Base-by-base conservation (phyloP, 2,329 filamentous ascomycete genomes). In the Colletotrichum sublineola region DNA sequence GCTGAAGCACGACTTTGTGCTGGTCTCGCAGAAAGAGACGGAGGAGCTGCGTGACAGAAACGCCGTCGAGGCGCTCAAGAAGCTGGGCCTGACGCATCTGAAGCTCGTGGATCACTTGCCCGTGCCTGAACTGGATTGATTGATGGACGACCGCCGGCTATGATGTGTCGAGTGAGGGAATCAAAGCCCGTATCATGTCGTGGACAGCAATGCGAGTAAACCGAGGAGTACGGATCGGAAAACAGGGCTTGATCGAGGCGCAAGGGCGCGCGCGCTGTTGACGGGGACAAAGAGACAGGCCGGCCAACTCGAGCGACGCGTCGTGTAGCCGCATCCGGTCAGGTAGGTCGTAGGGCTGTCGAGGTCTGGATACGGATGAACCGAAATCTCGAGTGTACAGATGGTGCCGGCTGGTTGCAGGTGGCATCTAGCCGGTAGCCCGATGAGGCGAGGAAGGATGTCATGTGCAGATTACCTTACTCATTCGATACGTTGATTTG, bases 51-150 rank as follows among this genome's bases (percentile, higher is more conserved):
- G 92, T 66, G 90, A 93, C 77, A 82, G 89, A 78, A 83, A 86
- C 42, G 92, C 93, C 1, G 84, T 87, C 75, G 86, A 91, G 75
- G 93, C 93, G 0, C 84, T 96, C 82, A 84, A 88, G 79, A 87
- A 88, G 75, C 79, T 94, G 73, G 93, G 93, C 0, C 82, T 88
- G 75, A 90, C 87, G 77, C 73, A 74, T 40, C 89, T 95, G 82
- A 93, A 91, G 84, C 85, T 96, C 71, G 88, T 94, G 60, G 90
- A 95, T 77, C 93, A 94, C 68, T 80, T 96, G 77, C 93, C 93
- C 1, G 90, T 96, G 46, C 93, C 93, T 5, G 92, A 95, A 76
- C 68, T 89, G 50, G 87, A 89, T 50, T 74, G 68, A 71, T 60
- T 40, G 15, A 4, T 56, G 40, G 15, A 9, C 44, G 24, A 6